Evolutionary conservation across 2,329 filamentous ascomycete genomes (phyloP).

Genomic region (Seiridium unicorne): DNA sequence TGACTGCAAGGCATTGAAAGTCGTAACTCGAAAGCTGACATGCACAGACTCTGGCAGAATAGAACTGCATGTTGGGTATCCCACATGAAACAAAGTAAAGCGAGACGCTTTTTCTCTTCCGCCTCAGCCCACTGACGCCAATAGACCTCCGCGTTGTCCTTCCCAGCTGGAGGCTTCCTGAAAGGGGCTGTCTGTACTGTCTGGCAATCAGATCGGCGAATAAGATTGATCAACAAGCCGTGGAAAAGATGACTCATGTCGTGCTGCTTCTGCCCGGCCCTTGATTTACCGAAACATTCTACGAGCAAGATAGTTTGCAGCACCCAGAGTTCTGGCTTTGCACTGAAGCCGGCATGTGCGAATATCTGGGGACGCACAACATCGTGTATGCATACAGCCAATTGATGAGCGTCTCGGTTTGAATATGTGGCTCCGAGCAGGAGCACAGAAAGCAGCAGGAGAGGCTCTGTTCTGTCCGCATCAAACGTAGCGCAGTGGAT

Average conservation of each 20-base stretch:
- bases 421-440: conserved; percentile 62
- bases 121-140: conserved; percentile 54
- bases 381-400: conserved; percentile 62
- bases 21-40: conserved; percentile 63
- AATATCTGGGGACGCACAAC: conserved; percentile 59
- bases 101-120: conserved; percentile 59
- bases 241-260: conserved; percentile 60
- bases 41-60: conserved; percentile 65
- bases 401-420: conserved; percentile 55
- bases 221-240: conserved; percentile 35
- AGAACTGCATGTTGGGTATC: conserved; percentile 64
- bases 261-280: conserved; percentile 61
- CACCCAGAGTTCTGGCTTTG: conserved; percentile 60
- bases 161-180: conserved; percentile 23
- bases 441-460: conserved; percentile 53
- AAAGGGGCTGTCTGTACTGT: conserved; percentile 25
- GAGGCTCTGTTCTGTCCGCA: conserved; percentile 43
- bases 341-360: conserved; percentile 53
- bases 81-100: conserved; percentile 64
- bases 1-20: conserved; percentile 55
- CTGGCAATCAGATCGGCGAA: conserved; percentile 34
- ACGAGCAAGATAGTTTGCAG: conserved; percentile 61
- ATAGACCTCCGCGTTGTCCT: conserved; percentile 38
- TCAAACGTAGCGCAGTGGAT: conserved; percentile 59
- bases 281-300: conserved; percentile 63